phyloP scores from a whole-genome alignment of 2,329 filamentous ascomycete genomes.

The Aquanectria penicillioides region DNA sequence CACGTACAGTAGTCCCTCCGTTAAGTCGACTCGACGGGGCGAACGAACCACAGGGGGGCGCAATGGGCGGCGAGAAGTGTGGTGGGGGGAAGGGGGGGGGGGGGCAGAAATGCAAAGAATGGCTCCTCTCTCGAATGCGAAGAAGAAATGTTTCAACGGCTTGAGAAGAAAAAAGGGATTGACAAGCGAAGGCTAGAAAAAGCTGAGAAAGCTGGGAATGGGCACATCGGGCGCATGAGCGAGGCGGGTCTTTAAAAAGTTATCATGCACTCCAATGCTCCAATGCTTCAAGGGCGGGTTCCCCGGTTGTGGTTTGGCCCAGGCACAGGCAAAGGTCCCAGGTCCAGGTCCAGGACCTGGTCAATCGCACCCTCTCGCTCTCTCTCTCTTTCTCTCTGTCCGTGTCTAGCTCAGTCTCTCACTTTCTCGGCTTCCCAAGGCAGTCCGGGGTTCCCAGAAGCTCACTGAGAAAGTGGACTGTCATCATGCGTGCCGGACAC shows the following conservation, averaged over 20 bases:
- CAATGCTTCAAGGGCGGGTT: constrained; percentile 11
- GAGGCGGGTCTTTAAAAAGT: constrained; percentile 37
- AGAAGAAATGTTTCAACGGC: not conserved
- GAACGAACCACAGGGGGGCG: constrained; percentile 15
- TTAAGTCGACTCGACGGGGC: constrained; percentile 15
- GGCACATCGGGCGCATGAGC: constrained; percentile 33
- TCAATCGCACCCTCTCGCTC: not conserved
- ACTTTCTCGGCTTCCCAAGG: not conserved
- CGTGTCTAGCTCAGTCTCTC: not conserved
- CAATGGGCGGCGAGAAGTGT: not conserved
- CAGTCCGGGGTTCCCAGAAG: constrained; percentile 18
- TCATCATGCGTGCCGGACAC: constrained; percentile 39
- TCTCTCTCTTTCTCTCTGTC: not conserved
- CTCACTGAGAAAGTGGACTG: constrained; percentile 38
- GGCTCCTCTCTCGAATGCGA: not conserved
- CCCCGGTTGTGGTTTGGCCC: constrained; percentile 11
- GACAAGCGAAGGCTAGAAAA: constrained; percentile 6
- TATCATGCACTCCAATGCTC: constrained; percentile 2
- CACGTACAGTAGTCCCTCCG: constrained; percentile 17
- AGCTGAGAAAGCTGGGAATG: constrained; percentile 13
- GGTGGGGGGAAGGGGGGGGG: too few relatives aligned
- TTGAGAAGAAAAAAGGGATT: not conserved
- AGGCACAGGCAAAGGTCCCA: constrained; percentile 4
- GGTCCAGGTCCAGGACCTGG: constrained; percentile 5
- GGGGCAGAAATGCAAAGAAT: not conserved